Percentiles rank a stretch among this genome's conserved stretches.
Evolutionary conservation across 768 basidiomycete genomes (phyloP).

Genomic region (Leccinum ochraceum): DNA sequence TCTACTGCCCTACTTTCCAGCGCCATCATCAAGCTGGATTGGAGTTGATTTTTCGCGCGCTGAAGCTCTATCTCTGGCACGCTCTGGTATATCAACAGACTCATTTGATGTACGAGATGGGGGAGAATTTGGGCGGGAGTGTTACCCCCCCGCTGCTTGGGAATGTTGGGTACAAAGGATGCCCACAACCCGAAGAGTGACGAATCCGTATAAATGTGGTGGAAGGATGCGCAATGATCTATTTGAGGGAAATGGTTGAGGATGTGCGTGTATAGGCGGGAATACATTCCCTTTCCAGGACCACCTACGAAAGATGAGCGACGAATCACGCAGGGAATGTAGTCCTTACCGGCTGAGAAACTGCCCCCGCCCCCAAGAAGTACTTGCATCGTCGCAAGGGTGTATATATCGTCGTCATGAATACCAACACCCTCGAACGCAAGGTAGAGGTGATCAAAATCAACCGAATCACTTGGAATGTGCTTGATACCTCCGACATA

Average conservation of each 20-base stretch:
- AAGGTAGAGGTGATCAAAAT: slow-evolving; percentile 93
- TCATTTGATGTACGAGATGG: slow-evolving; percentile 86
- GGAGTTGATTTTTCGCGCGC: slow-evolving; percentile 94
- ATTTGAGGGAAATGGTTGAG: slow-evolving; percentile 92
- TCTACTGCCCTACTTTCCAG: slow-evolving; percentile 83
- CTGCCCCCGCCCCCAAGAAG: slow-evolving; percentile 94
- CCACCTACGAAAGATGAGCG: slow-evolving; percentile 55
- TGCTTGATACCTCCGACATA: slow-evolving; percentile 88
- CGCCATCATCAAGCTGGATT: slow-evolving; percentile 91
- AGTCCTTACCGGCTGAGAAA: slow-evolving; percentile 80
- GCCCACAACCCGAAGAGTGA: slow-evolving; percentile 92
- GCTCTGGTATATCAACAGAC: slow-evolving; percentile 70
- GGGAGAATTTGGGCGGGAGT: slow-evolving; percentile 73
- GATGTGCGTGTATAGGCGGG: slow-evolving; percentile 92
- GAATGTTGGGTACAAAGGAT: slow-evolving; percentile 69
- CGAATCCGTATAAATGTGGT: slow-evolving; percentile 95
- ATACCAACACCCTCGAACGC: slow-evolving; percentile 92
- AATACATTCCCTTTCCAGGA: slow-evolving; percentile 99
- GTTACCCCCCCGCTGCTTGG: slow-evolving; percentile 57
- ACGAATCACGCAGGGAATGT: neutral
- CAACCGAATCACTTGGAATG: slow-evolving; percentile 56
- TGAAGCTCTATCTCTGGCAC: slow-evolving; percentile 70
- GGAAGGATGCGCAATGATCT: slow-evolving; percentile 95
- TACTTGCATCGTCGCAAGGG: slow-evolving; percentile 91
- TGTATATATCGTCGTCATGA: slow-evolving; percentile 89